Evolutionary conservation across 352 stramenopile species (phyloP), one percentile per base, ranked within the genome.

Genomic region (Phytophthora cryptogea): DNA sequence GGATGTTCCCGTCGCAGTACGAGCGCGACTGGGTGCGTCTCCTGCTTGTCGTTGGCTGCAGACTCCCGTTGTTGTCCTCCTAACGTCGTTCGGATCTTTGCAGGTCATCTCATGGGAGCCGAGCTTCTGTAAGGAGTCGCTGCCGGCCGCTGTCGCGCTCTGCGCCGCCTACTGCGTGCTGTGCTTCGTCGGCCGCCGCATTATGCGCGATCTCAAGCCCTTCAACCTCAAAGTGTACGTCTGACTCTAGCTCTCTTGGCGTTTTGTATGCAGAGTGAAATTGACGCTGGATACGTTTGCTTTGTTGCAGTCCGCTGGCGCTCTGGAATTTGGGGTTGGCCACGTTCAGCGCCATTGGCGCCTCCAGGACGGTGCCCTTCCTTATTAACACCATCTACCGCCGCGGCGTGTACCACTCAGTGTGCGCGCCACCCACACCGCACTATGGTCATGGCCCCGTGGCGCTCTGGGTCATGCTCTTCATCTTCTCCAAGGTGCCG

Each of bases 401-500:
- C 10, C 76, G 76, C 17, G 89, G 89, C 40, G 52, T 95, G 41
- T 92, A 96, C 77, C 77, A 89, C 68, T 91, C 83, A 41, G 83
- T 95, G 52, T 94, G 88, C 45, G 79, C 80, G 4, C 67, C 86
- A 26, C 81, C 88, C 16, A 79, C 74, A 17, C 70, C 70, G 23
- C 75, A 88, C 61, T 94, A 94, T 47, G 85, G 82, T 35, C 72
- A 82, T 39, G 80, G 84, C 11, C 74, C 83, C 5, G 77, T 89
- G 11, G 78, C 77, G 8, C 66, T 95, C 30, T 95, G 86, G 86
- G 76, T 89, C 32, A 89, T 76, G 61, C 66, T 95, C 28, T 95
- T 95, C 62, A 93, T 95, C 69, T 92, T 95, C 60, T 95, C 86
- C 60, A 95, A 95, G 74, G 78, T 92, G 58, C 92, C 89, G 9